Percentiles rank a stretch among this genome's conserved stretches.
Conservation (phyloP, 176 grass and related monocot species). For the Ensete ventricosum region DNA sequence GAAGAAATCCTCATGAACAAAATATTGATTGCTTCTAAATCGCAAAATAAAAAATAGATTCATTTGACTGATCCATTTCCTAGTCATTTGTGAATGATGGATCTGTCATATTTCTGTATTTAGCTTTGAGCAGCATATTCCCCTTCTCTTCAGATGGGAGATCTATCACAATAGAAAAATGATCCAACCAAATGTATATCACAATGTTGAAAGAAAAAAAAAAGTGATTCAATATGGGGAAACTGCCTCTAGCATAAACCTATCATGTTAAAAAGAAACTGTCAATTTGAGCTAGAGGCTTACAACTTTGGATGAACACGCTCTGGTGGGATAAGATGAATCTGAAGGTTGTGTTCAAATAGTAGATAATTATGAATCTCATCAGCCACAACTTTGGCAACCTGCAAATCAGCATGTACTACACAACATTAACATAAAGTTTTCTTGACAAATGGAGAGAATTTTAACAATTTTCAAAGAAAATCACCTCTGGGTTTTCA, state of each 20-base stretch:
- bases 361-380: slow-evolving; percentile 89
- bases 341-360: slow-evolving; percentile 74
- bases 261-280: background rate
- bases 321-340: slow-evolving; percentile 47
- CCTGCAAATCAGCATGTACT: slow-evolving; percentile 31
- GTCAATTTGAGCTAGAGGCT: slow-evolving; percentile 1
- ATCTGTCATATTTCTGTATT: too few species aligned
- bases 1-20: too few species aligned
- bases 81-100: too few species aligned
- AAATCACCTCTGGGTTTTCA: slow-evolving; percentile 64
- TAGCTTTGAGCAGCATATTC: too few species aligned
- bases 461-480: background rate
- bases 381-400: slow-evolving; percentile 74
- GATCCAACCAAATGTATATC: too few species aligned
- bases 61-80: too few species aligned
- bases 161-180: too few species aligned
- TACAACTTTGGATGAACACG: slow-evolving; percentile 83
- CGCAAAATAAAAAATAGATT: too few species aligned
- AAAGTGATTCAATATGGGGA: background rate
- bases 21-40: too few species aligned
- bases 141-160: too few species aligned
- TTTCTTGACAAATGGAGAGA: background rate
- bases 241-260: background rate
- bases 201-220: background rate
- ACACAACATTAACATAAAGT: background rate